Evolutionary conservation across 2,329 filamentous ascomycete species (phyloP), one percentile per base, ranked within the genome.

Genomic region (Exophiala lecanii-corni): DNA sequence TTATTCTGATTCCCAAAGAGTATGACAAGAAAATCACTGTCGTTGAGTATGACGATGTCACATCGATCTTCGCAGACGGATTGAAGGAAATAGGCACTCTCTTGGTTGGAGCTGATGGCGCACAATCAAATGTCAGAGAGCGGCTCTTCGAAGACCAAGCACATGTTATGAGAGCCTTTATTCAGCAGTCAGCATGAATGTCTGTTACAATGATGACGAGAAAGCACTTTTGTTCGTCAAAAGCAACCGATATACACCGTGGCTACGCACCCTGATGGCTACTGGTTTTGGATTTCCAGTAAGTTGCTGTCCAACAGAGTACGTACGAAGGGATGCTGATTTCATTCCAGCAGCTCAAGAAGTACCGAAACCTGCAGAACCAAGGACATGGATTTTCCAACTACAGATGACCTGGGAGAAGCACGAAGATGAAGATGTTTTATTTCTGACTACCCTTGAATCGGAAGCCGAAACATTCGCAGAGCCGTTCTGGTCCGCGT

Each of bases 311-410:
- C n/a, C n/a, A n/a, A n/a, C n/a, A n/a, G n/a, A n/a, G n/a, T n/a
- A n/a, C n/a, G n/a, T n/a, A n/a, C n/a, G n/a, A n/a, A n/a, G n/a
- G n/a, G n/a, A n/a, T n/a, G n/a, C n/a, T n/a, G n/a, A n/a, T n/a
- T n/a, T n/a, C n/a, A n/a, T n/a, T n/a, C n/a, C n/a, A n/a, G n/a
- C n/a, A 53, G 49, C 61, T 37, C 59, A 60, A 21, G 52, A 60
- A 19, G 54, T 49, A 3, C 47, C 47, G 15, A 51, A 59, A 18
- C 54, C 55, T 2, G 41, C 51, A 26, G 39, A 51, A n/a, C 59
- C 58, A 2, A 54, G 57, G 23, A 58, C 54, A 9, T 62, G 59
- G 60, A 55, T 54, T 4, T 62, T 62, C 36, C 55, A 58, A 23
- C 33, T 56, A 4, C 54, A 49, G n/a, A 53, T 50, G 46, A 49